Percentiles rank a stretch among this genome's conserved stretches.
phyloP scores from a whole-genome alignment of 108 stramenopile genomes.

The Pelagomonas calceolata region DNA sequence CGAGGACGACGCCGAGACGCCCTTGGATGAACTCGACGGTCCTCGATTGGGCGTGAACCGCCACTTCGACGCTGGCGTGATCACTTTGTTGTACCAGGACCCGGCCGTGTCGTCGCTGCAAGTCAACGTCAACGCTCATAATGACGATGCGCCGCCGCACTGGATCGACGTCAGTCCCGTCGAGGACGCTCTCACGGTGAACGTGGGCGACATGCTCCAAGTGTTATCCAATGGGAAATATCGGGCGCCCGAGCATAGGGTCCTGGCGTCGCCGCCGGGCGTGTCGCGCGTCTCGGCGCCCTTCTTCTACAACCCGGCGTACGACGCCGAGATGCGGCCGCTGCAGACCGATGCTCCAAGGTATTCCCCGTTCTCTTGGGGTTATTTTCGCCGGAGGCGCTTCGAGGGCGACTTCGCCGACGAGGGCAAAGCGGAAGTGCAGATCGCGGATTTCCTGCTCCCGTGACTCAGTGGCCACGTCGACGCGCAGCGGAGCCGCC shows the following conservation, averaged over 20 bases:
- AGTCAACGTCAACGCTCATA: conserved; percentile 19
- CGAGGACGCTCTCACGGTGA: conserved; percentile 31
- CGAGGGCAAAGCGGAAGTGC: conserved; percentile 26
- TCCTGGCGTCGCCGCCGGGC: conserved; percentile 20
- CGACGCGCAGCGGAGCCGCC: too few species aligned
- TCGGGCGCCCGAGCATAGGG: conserved; percentile 35
- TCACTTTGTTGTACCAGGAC: conserved; percentile 34
- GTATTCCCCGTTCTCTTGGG: conserved; percentile 30
- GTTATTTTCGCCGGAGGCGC: conserved; percentile 25
- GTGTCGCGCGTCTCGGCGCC: conserved; percentile 25
- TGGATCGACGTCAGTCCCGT: conserved; percentile 30
- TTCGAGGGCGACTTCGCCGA: conserved; percentile 37
- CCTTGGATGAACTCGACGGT: not conserved
- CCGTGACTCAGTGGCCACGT: not conserved
- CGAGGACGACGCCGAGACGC: conserved; percentile 1
- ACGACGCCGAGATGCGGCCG: conserved; percentile 17
- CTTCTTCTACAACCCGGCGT: conserved; percentile 38
- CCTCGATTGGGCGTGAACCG: conserved; percentile 24
- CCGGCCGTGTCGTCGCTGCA: not conserved
- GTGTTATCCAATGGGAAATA: conserved; percentile 35
- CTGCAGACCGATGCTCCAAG: conserved; percentile 1
- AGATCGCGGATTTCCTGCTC: conserved; percentile 29
- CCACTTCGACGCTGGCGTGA: conserved; percentile 35
- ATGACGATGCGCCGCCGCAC: conserved; percentile 8
- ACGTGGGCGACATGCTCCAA: conserved; percentile 39